Base-by-base conservation (phyloP, 1,284 basidiomycete genomes). In the Stygiomarasmius scandens region DNA sequence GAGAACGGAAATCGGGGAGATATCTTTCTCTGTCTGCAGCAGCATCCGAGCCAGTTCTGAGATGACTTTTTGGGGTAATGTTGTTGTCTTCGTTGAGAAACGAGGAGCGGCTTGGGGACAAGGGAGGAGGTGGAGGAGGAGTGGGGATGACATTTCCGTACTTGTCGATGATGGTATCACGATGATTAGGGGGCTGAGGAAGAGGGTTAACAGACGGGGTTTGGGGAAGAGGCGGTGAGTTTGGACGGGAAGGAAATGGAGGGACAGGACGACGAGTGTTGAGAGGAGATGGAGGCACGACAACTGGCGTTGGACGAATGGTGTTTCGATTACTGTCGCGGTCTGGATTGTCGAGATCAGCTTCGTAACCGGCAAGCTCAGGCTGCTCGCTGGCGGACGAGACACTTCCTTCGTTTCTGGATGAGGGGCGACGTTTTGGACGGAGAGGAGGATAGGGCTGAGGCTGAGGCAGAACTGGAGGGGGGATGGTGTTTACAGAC, bases 361-460 rank as follows among this genome's bases (percentile, higher is more conserved):
- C 86, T 54, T 91, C 89, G 66, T 92, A 90, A 24, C 87, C 88
- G 16, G 74, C 65, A 55, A 87, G 86, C 8, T 76, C 69, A 11
- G 71, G 76, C 27, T 82, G 82, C 64, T 90, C 87, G 66, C 85
- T 86, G 10, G 81, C 70, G 22, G 89, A 89, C 16, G 90, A 91
- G 52, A 86, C 45, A 25, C 51, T 71, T 63, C 89, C 91, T 60
- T 80, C 85, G 58, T 84, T 83, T 55, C 85, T 79, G 52, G 89
- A 86, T 54, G 80, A 72, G 22, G 80, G 76, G 47, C 75, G 76
- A n/a, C 75, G 74, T 55, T 76, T 78, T n/a, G 79, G 79, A 38
- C 79, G 77, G 58, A 86, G 72, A 41, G 84, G 84, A 12, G 70
- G 69, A 52, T 72, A 70, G 49, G 71, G 64, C 58, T 64, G 69